Evolutionary conservation across 139 green algal genomes (phyloP).

Genomic region (Auxenochlorella pyrenoidosa): DNA sequence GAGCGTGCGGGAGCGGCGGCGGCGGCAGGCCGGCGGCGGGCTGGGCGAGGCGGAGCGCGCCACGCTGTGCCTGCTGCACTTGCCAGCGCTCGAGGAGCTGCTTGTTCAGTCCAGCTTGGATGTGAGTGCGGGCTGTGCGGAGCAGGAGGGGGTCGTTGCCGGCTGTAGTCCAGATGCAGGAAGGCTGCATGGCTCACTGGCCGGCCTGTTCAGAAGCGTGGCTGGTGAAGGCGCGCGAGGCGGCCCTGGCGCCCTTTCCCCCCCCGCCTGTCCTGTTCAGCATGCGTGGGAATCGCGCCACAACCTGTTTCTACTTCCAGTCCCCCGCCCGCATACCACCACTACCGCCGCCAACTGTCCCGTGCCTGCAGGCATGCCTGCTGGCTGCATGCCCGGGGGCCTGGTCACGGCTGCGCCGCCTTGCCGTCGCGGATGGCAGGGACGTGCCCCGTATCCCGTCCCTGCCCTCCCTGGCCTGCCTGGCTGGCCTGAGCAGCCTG

Average conservation of each 20-base stretch:
- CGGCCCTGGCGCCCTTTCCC: too few relatives aligned
- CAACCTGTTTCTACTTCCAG: too few relatives aligned
- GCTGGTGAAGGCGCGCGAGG: too few relatives aligned
- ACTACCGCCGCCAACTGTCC: too few relatives aligned
- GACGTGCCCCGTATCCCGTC: background rate
- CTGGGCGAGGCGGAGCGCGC: background rate
- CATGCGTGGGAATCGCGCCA: too few relatives aligned
- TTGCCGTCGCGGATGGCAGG: background rate
- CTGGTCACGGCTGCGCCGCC: background rate
- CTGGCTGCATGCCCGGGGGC: background rate
- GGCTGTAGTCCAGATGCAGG: background rate
- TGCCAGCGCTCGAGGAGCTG: conserved; percentile 6
- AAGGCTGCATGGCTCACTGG: background rate
- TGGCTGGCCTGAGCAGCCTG: conserved; percentile 6
- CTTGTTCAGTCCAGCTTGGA: conserved; percentile 8
- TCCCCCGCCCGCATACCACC: too few relatives aligned
- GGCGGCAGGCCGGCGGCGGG: background rate
- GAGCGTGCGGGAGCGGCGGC: background rate
- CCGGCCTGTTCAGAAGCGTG: background rate
- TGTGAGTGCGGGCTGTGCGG: background rate
- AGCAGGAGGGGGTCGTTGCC: too few relatives aligned
- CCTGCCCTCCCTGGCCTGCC: background rate
- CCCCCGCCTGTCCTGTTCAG: too few relatives aligned
- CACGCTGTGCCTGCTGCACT: background rate
- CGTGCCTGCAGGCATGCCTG: background rate